Percentiles rank a stretch among this genome's conserved stretches.
phyloP scores from a whole-genome alignment of 2,329 filamentous ascomycete genomes.

The Aspergillus sp. region DNA sequence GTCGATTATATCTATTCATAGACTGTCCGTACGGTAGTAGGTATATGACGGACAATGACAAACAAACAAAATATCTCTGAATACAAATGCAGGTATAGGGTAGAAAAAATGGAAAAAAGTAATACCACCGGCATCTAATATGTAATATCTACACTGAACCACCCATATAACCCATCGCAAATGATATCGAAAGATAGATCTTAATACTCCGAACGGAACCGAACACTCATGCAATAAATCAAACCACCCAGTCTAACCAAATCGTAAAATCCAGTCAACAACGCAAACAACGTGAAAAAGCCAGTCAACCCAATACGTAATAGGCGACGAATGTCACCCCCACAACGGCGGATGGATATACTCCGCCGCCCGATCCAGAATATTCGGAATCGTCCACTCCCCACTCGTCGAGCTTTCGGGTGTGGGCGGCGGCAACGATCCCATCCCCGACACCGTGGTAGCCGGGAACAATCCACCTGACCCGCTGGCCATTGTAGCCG shows the following conservation, averaged over 20 bases:
- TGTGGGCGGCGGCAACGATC: conserved; percentile 37
- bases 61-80: too few species aligned
- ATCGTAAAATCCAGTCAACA: background rate
- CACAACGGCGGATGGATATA: conserved; percentile 42
- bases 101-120: too few species aligned
- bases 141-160: background rate
- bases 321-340: conserved; percentile 16
- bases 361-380: conserved; percentile 40
- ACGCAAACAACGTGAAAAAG: background rate
- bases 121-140: too few species aligned
- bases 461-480: background rate
- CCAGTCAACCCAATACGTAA: background rate
- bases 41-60: too few species aligned
- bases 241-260: background rate
- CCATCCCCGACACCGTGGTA: conserved; percentile 8
- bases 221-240: background rate
- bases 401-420: conserved; percentile 41
- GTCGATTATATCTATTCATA: too few species aligned
- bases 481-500: conserved; percentile 4
- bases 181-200: background rate
- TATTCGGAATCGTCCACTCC: conserved; percentile 39
- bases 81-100: too few species aligned
- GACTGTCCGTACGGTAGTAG: too few species aligned
- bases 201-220: background rate
- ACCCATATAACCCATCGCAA: background rate